phyloP scores from a whole-genome alignment of 2,329 filamentous ascomycete genomes.

The Neofusicoccum umdonicola region DNA sequence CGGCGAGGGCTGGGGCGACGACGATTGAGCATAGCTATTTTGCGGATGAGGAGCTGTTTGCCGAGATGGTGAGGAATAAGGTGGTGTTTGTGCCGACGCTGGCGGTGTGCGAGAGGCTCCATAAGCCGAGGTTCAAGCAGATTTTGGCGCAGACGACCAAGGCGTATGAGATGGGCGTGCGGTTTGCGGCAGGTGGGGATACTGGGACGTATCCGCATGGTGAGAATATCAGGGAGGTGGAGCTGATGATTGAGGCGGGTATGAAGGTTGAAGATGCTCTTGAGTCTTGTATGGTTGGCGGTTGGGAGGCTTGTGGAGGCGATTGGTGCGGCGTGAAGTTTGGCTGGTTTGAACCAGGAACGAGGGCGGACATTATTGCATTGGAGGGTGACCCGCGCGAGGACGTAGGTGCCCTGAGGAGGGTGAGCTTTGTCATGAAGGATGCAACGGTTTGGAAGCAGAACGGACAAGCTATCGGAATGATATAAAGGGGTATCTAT shows the following conservation, averaged over 20 bases:
- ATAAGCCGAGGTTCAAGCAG: slow-evolving; percentile 13
- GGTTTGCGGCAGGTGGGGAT: slow-evolving; percentile 20
- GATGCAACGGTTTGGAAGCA: slow-evolving; percentile 53
- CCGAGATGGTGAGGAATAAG: slow-evolving; percentile 44
- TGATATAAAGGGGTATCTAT: slow-evolving; percentile 3
- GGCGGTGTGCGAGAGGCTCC: slow-evolving; percentile 40
- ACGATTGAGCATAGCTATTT: slow-evolving; percentile 31
- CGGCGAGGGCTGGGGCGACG: slow-evolving; percentile 31
- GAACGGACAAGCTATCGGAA: slow-evolving; percentile 20
- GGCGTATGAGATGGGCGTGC: slow-evolving; percentile 25
- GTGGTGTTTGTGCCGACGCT: slow-evolving; percentile 56
- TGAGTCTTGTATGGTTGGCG: slow-evolving; percentile 50
- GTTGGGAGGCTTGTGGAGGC: slow-evolving; percentile 56
- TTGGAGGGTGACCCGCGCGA: slow-evolving; percentile 45
- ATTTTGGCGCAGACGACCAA: slow-evolving; percentile 39
- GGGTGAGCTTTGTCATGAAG: slow-evolving; percentile 58
- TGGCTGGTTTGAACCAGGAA: slow-evolving; percentile 51
- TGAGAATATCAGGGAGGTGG: slow-evolving; percentile 53
- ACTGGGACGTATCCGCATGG: slow-evolving; percentile 50
- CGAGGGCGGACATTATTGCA: slow-evolving; percentile 53
- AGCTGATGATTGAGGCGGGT: slow-evolving; percentile 54
- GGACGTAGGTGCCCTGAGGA: slow-evolving; percentile 44
- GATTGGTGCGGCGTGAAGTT: slow-evolving; percentile 53
- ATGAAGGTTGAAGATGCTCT: slow-evolving; percentile 52
- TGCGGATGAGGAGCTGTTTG: slow-evolving; percentile 37